phyloP scores from a whole-genome alignment of 805 yeast genomes.

The Kuraishia floccosa region DNA sequence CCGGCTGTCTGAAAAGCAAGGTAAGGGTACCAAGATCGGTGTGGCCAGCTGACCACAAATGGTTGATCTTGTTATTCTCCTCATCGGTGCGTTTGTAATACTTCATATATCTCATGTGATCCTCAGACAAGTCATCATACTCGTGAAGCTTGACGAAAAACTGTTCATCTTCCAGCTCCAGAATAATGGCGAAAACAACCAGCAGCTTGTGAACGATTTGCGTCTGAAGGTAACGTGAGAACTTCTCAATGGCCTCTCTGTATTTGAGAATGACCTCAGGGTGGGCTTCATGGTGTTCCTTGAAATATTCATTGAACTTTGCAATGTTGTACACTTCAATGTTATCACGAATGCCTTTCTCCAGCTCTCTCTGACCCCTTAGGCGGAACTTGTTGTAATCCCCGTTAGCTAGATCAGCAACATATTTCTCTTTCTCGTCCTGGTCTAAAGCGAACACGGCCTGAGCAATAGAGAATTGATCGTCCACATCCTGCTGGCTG shows the following conservation, averaged over 20 bases:
- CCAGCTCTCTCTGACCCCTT: conserved; percentile 18
- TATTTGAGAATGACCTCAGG: conserved; percentile 14
- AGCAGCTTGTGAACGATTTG: conserved; percentile 15
- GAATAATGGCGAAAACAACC: conserved; percentile 19
- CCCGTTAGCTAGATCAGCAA: conserved; percentile 17
- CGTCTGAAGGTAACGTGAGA: conserved; percentile 13
- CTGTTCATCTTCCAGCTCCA: conserved; percentile 19
- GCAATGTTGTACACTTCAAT: conserved; percentile 21
- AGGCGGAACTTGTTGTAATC: conserved; percentile 22
- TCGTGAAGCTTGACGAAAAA: conserved; percentile 19
- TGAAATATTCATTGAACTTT: conserved; percentile 16
- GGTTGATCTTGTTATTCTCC: conserved; percentile 19
- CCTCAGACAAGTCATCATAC: conserved; percentile 22
- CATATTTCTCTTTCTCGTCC: conserved; percentile 15
- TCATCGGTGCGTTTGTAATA: conserved; percentile 16
- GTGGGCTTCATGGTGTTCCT: conserved; percentile 9
- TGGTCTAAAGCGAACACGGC: conserved; percentile 16
- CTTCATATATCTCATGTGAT: conserved; percentile 21
- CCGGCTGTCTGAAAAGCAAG: conserved; percentile 21
- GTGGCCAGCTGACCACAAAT: conserved; percentile 23
- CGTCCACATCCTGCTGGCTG: conserved; percentile 14
- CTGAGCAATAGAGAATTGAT: conserved; percentile 17
- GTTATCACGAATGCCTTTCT: conserved; percentile 18
- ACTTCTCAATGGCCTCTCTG: conserved; percentile 10
- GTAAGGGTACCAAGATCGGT: conserved; percentile 26